Evolutionary conservation across 2,329 filamentous ascomycete species (phyloP).

Genomic region (Diaporthe amygdali): DNA sequence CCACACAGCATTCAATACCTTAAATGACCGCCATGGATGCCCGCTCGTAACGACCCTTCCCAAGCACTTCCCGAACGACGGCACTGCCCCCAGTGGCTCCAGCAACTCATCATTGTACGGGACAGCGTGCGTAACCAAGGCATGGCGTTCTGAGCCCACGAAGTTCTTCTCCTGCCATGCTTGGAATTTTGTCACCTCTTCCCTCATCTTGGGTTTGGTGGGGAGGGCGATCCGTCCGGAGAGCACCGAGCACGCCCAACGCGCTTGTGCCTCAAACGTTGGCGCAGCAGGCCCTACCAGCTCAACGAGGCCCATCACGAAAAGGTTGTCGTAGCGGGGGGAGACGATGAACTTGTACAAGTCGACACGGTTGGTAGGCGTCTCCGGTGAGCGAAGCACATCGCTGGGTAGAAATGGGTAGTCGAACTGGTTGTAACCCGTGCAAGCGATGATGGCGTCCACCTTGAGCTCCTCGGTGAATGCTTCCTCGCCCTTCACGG

Average conservation of each 20-base stretch:
- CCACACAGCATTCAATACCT: slow-evolving; percentile 39
- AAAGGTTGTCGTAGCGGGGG: slow-evolving; percentile 37
- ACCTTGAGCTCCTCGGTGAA: slow-evolving; percentile 35
- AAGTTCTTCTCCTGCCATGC: slow-evolving; percentile 33
- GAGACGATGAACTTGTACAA: slow-evolving; percentile 39
- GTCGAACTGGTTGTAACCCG: slow-evolving; percentile 35
- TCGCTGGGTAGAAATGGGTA: slow-evolving; percentile 36
- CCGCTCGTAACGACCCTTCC: slow-evolving; percentile 32
- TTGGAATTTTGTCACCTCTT: slow-evolving; percentile 33
- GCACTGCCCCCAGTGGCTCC: slow-evolving; percentile 37
- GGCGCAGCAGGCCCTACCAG: slow-evolving; percentile 37
- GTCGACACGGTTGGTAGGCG: slow-evolving; percentile 32
- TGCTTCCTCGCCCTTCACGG: neutral
- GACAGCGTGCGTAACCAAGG: slow-evolving; percentile 33
- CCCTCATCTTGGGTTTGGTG: slow-evolving; percentile 32
- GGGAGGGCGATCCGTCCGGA: slow-evolving; percentile 33
- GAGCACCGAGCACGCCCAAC: slow-evolving; percentile 38
- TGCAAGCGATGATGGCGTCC: slow-evolving; percentile 40
- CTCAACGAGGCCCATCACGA: slow-evolving; percentile 39
- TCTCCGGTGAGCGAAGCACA: slow-evolving; percentile 28
- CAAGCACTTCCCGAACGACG: slow-evolving; percentile 36
- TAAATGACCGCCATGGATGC: slow-evolving; percentile 33
- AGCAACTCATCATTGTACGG: slow-evolving; percentile 40
- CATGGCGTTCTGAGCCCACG: slow-evolving; percentile 39
- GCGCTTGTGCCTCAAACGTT: slow-evolving; percentile 39